Percentiles rank a stretch among this genome's conserved stretches.
These are phyloP conservation scores for Phialophora expanda DNA, from an alignment of 2,329 filamentous ascomycete species.

Conservation along the genomic window DNA sequence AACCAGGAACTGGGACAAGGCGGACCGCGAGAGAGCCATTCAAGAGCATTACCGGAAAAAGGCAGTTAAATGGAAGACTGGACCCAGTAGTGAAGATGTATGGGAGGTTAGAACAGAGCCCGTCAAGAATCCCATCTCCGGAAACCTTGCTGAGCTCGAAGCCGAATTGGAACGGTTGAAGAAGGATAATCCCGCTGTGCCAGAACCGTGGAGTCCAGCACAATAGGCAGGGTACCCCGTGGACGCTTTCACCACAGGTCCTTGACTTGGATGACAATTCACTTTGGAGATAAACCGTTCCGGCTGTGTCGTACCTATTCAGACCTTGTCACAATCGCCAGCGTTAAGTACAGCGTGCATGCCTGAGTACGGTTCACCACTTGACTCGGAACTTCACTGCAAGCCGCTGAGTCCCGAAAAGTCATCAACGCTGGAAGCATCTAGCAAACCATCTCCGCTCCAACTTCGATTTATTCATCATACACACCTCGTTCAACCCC, in stretches of 20 bases:
- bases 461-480: neutral
- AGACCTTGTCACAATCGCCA: neutral
- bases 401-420: neutral
- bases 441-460: neutral
- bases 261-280: no score
- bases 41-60: conserved; percentile 71
- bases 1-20: conserved; percentile 66
- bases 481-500: neutral
- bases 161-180: conserved; percentile 51
- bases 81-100: conserved; percentile 83
- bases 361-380: neutral
- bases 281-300: neutral
- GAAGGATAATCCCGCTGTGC: conserved; percentile 42
- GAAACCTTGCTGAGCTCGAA: conserved; percentile 52
- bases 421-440: neutral
- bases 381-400: neutral
- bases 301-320: neutral
- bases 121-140: conserved; percentile 58
- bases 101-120: conserved; percentile 76
- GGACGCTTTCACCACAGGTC: neutral
- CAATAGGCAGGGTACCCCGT: conserved; percentile 15
- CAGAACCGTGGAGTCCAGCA: conserved; percentile 32
- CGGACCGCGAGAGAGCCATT: conserved; percentile 65
- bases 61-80: conserved; percentile 68
- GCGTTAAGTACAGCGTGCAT: neutral